A percentile compares a stretch with the other conserved stretches of the same genome.
Evolutionary conservation across 23 red algal genomes (phyloP).

Genomic region (Cyanidium caldarium): DNA sequence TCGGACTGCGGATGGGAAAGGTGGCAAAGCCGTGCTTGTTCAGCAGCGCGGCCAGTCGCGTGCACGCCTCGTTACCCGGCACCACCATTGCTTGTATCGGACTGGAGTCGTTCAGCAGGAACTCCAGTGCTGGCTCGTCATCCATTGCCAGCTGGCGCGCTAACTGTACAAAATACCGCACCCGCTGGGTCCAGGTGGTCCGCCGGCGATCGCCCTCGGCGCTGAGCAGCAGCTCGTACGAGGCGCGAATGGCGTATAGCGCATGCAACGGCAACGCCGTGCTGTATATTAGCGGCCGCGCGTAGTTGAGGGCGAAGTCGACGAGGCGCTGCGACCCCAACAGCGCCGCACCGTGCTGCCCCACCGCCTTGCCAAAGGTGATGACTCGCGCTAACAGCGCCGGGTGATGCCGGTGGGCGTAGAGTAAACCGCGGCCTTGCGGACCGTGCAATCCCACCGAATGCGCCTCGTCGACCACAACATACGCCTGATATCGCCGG

Average conservation of each 20-base stretch:
- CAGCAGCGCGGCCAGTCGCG: constrained; percentile 23
- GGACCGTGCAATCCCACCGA: constrained; percentile 51
- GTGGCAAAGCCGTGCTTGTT: constrained; percentile 27
- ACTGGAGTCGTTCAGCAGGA: background rate
- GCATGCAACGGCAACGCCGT: constrained; percentile 38
- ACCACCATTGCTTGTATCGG: constrained; percentile 44
- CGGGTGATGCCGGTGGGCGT: constrained; percentile 31
- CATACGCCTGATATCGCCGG: background rate
- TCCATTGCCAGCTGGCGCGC: background rate
- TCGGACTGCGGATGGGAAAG: constrained; percentile 67
- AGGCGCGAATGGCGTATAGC: constrained; percentile 19
- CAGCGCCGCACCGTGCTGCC: constrained; percentile 53
- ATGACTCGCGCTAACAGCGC: constrained; percentile 59
- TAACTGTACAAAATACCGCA: constrained; percentile 17
- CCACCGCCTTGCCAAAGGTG: constrained; percentile 93
- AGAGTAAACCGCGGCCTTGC: constrained; percentile 38
- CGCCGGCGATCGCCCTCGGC: background rate
- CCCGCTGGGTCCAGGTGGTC: constrained; percentile 7
- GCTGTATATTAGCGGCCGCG: constrained; percentile 85
- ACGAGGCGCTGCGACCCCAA: constrained; percentile 14
- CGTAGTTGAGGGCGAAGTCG: constrained; percentile 80
- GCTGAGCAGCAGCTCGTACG: constrained; percentile 29
- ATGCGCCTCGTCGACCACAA: constrained; percentile 92
- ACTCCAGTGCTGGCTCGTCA: no score
- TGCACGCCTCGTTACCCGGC: constrained; percentile 27